Evolutionary conservation across 192 early-diverging fungal species (phyloP), one percentile per base, ranked within the genome.

Genomic region (Dimargaris cristalligena): DNA sequence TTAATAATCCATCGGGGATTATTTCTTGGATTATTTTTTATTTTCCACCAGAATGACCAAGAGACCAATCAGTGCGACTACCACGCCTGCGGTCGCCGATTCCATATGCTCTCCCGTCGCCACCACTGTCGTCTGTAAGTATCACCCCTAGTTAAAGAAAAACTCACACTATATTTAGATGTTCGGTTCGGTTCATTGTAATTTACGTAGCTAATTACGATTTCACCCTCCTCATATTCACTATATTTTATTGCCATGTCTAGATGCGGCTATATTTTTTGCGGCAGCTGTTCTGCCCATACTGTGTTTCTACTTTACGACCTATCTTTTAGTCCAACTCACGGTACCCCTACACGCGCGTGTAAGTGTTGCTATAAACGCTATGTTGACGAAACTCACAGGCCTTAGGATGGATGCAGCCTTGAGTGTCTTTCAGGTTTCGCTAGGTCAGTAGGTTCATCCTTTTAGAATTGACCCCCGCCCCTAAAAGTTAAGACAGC

Each of bases 241-340:
- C n/a, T n/a, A n/a, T n/a, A n/a, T n/a, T n/a, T n/a, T n/a, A n/a
- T n/a, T n/a, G n/a, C n/a, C n/a, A n/a, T n/a, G n/a, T 41, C 8
- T 16, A 41, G 38, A 41, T 57, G 55, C 33, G 55, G 55, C n/a
- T 57, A 57, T n/a, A 57, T 57, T 34, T 57, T 57, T 26, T 57
- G 55, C 20, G 35, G 33, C 4, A 14, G 16, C 3, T 57, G 55
- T n/a, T 31, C 55, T 26, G 22, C 34, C n/a, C 38, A 38, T n/a
- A 57, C 55, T n/a, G 22, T 57, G 34, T 35, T 35, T n/a, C 55
- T 57, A n/a, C 20, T 31, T 6, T 9, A 16, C 22, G n/a, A 35
- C 1, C 55, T 57, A 3, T n/a, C 16, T 2, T 57, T 57, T n/a
- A 35, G 33, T 26, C 33, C 30, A n/a, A 2, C 22, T n/a, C 18